Evolutionary conservation across 495 filamentous ascomycete species (phyloP).

Genomic region (Pyrenula massariospora): DNA sequence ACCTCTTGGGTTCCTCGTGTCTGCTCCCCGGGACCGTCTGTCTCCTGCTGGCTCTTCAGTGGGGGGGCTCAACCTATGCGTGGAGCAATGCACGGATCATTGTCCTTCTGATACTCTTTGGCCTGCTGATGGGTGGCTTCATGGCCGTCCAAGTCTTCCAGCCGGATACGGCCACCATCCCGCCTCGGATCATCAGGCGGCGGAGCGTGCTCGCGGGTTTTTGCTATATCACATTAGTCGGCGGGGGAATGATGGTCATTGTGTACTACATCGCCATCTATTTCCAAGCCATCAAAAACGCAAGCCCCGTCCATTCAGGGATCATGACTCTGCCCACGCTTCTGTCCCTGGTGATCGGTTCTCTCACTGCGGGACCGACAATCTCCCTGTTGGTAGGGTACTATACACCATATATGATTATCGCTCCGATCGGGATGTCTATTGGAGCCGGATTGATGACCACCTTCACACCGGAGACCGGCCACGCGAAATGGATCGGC

Average conservation of each 20-base stretch:
- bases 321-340: slow-evolving; percentile 30
- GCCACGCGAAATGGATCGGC: slow-evolving; percentile 48
- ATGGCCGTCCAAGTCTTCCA: slow-evolving; percentile 31
- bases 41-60: slow-evolving; percentile 47
- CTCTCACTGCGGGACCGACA: slow-evolving; percentile 31
- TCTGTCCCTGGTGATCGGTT: slow-evolving; percentile 28
- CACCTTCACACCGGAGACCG: slow-evolving; percentile 40
- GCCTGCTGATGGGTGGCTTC: slow-evolving; percentile 31
- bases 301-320: slow-evolving; percentile 20
- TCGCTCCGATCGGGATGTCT: slow-evolving; percentile 37
- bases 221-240: slow-evolving; percentile 14
- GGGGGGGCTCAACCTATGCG: slow-evolving; percentile 44
- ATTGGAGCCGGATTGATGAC: slow-evolving; percentile 54
- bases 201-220: slow-evolving; percentile 39
- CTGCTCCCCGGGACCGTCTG: slow-evolving; percentile 40
- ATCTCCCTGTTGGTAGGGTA: slow-evolving; percentile 49
- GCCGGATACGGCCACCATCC: slow-evolving; percentile 35
- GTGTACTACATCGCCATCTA: slow-evolving; percentile 60
- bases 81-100: slow-evolving; percentile 44
- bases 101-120: slow-evolving; percentile 36
- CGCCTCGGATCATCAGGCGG: slow-evolving; percentile 42
- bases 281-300: slow-evolving; percentile 54
- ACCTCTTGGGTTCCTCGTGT: slow-evolving; percentile 31
- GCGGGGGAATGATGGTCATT: slow-evolving; percentile 19
- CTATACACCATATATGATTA: slow-evolving; percentile 50